Evolutionary conservation across 352 stramenopile genomes (phyloP), one percentile per base, ranked within the genome.

Genomic region (Pythium oligandrum): DNA sequence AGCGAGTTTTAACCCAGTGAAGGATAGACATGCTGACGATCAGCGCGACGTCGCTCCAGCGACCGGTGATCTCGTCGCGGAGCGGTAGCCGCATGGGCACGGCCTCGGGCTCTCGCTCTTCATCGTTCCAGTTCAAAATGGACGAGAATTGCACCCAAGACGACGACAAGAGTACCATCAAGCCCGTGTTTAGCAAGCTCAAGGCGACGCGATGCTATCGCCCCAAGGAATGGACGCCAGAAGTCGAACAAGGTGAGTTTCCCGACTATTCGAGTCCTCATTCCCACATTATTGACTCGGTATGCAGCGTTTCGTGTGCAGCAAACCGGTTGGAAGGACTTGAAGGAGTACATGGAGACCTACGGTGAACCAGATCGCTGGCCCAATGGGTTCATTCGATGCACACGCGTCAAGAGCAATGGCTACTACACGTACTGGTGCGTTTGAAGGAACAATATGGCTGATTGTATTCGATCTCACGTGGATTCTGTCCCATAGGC

Each of bases 391-490:
- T 87, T 75, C 53, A 79, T 91, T 51, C 78, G 78, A 10, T 92
- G 78, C 66, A 92, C 81, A 6, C 75, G 81, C 38, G 81, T 90
- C 40, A 90, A 92, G 55, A 83, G 71, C 59, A 92, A 87, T 48
- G 78, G 81, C 12, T 92, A 87, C 61, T 92, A 88, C 59, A 91
- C 81, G 1, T 92, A 92, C 56, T 92, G 82, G 78, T 82, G 54
- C 17, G 56, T 58, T 32, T 1, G n/a, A 9, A 8, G 4, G n/a
- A 56, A 31, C 6, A 3, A 9, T 32, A 32, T 35, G 30, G 3
- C 6, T 37, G 30, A 12, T 44, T 6, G 10, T 6, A 47, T 30
- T 36, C 4, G 4, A 7, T 4, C 45, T 30, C 30, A 37, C 6
- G 45, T 51, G 45, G 9, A 49, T 30, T 33, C 17, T 26, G 17